Conservation (phyloP, 192 early-diverging fungal species). For the Coemansia sp. region DNA sequence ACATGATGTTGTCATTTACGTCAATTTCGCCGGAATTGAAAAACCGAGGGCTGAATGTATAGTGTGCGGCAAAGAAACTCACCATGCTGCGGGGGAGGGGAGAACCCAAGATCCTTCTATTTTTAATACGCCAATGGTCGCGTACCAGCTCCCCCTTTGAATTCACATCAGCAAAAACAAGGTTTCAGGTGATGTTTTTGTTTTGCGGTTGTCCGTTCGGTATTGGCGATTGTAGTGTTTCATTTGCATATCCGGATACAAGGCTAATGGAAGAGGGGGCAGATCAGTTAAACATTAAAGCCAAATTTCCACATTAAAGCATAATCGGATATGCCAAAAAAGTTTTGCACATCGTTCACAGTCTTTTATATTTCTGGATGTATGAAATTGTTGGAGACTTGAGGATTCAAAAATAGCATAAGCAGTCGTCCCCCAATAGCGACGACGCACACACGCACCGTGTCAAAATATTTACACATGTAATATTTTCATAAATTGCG, state of each 20-base stretch:
- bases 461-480: neutral
- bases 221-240: neutral
- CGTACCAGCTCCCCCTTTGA: too few relatives aligned
- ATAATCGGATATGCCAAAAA: conserved; percentile 3
- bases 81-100: neutral
- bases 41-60: neutral
- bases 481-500: conserved; percentile 5
- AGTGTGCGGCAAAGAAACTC: neutral
- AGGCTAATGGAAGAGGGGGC: neutral
- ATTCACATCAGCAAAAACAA: neutral
- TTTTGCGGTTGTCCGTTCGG: neutral
- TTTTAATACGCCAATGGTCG: neutral
- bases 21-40: neutral
- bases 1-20: too few relatives aligned
- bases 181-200: neutral
- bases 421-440: neutral
- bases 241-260: conserved; percentile 2
- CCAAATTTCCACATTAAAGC: neutral
- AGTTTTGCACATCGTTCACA: neutral
- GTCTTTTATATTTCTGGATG: neutral
- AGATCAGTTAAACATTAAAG: neutral
- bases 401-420: neutral
- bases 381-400: neutral
- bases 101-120: neutral
- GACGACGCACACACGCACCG: too few relatives aligned